A percentile compares a stretch with the other conserved stretches of the same genome.
phyloP scores from a whole-genome alignment of 2,329 filamentous ascomycete genomes.

The Pseudopithomyces chartarum region DNA sequence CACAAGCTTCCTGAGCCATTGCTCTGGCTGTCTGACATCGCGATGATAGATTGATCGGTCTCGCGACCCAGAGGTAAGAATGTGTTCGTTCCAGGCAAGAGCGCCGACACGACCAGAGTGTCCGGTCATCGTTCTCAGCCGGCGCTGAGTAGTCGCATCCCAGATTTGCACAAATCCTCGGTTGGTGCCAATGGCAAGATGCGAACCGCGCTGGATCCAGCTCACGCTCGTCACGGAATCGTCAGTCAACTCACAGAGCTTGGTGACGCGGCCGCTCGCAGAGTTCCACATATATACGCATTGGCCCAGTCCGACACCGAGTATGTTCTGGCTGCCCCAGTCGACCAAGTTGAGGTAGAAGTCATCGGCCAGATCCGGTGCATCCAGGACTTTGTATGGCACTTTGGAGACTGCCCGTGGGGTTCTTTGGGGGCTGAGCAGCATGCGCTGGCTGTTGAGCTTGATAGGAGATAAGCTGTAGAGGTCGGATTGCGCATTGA shows the following conservation, averaged over 20 bases:
- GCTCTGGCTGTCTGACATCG: constrained; percentile 89
- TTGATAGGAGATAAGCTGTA: constrained; percentile 96
- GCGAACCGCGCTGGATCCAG: constrained; percentile 97
- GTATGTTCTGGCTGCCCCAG: constrained; percentile 93
- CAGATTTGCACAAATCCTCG: constrained; percentile 97
- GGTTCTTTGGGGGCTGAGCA: constrained; percentile 86
- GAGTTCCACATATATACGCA: constrained; percentile 99
- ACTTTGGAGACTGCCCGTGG: constrained; percentile 93
- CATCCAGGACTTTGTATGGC: constrained; percentile 96
- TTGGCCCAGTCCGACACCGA: constrained; percentile 89
- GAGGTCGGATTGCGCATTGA: constrained; percentile 88
- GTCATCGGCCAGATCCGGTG: constrained; percentile 92
- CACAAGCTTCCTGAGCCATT: constrained; percentile 83
- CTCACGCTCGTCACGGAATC: constrained; percentile 96
- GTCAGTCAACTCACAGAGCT: constrained; percentile 88
- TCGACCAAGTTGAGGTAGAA: constrained; percentile 98
- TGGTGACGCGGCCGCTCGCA: constrained; percentile 85
- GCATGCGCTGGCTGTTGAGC: constrained; percentile 89
- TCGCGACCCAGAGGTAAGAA: constrained; percentile 91
- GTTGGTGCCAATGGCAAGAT: constrained; percentile 91
- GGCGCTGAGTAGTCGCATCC: constrained; percentile 86
- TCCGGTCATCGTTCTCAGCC: constrained; percentile 93
- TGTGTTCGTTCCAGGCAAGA: constrained; percentile 97
- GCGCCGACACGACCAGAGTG: constrained; percentile 93
- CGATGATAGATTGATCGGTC: constrained; percentile 94